Conservation (phyloP, 2,329 filamentous ascomycete species). For the Calcarisporium arbuscula region DNA sequence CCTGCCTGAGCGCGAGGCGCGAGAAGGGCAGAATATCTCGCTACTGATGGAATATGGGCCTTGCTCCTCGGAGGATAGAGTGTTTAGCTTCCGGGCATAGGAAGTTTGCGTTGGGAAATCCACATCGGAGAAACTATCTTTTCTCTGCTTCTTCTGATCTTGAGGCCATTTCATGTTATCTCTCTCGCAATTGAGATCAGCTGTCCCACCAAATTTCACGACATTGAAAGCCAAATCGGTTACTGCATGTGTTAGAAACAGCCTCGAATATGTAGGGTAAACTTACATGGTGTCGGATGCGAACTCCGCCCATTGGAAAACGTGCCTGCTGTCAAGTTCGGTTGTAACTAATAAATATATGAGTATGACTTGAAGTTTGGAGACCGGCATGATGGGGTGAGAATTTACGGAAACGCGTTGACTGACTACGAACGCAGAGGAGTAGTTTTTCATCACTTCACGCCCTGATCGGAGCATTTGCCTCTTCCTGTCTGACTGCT, state of each 20-base stretch:
- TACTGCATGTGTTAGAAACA: conserved; percentile 29
- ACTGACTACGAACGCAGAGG: conserved; percentile 44
- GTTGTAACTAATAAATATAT: conserved; percentile 23
- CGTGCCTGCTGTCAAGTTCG: conserved; percentile 24
- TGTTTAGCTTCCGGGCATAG: no score
- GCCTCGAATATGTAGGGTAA: background rate
- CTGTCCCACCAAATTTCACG: conserved; percentile 34
- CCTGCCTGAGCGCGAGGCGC: no score
- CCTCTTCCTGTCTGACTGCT: conserved; percentile 13
- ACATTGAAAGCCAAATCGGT: conserved; percentile 47
- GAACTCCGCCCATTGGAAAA: conserved; percentile 26
- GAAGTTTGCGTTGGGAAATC: no score
- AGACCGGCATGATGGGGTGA: background rate
- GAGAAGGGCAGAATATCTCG: no score
- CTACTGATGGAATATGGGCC: no score
- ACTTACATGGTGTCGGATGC: conserved; percentile 13
- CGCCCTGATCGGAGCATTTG: conserved; percentile 29
- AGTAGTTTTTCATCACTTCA: conserved; percentile 50
- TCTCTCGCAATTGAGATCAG: background rate
- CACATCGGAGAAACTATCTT: no score
- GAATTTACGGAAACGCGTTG: conserved; percentile 23
- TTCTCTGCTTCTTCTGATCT: conserved; percentile 17
- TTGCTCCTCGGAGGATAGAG: no score
- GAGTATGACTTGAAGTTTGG: background rate
- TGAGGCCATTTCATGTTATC: conserved; percentile 6